Conservation (phyloP, 1,284 basidiomycete genomes). For the Marasmius sp. region DNA sequence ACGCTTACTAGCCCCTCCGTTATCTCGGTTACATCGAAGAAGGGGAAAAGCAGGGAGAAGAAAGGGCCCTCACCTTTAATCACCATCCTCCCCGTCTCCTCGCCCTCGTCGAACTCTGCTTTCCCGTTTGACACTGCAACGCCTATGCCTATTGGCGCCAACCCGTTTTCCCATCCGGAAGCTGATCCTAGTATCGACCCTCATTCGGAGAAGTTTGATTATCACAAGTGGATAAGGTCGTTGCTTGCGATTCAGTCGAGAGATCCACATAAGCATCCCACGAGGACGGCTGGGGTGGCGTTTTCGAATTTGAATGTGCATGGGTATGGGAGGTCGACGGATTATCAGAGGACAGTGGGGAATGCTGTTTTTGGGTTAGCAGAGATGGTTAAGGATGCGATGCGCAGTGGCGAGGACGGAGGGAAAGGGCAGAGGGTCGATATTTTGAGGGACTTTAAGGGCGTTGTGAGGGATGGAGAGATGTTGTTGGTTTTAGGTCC, state of each 20-base stretch:
- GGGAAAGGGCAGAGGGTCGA: conserved; percentile 38
- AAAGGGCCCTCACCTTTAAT: background rate
- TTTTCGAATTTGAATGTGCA: conserved; percentile 43
- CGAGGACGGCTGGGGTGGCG: conserved; percentile 38
- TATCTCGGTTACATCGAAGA: background rate
- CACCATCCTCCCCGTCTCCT: background rate
- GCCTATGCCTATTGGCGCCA: background rate
- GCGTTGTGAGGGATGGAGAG: conserved; percentile 34
- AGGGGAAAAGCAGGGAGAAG: background rate
- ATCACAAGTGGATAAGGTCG: conserved; percentile 35
- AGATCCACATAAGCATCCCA: conserved; percentile 27
- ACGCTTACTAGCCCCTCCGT: conserved; percentile 10
- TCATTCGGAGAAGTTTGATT: conserved; percentile 35
- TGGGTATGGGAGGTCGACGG: conserved; percentile 42
- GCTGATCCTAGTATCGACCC: conserved; percentile 38
- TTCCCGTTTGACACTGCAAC: too few species aligned
- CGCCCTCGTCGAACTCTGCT: background rate
- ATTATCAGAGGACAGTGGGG: conserved; percentile 46
- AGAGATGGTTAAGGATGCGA: conserved; percentile 28
- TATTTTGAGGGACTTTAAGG: conserved; percentile 43
- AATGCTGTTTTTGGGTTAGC: conserved; percentile 36
- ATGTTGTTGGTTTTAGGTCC: conserved; percentile 58
- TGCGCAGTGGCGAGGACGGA: conserved; percentile 17
- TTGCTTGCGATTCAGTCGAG: conserved; percentile 26
- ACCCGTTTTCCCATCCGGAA: conserved; percentile 4